Percentiles rank a stretch among this genome's conserved stretches.
Evolutionary conservation across 371 early-diverging fungal genomes (phyloP).

Genomic region (Nosema muscidifuracis): DNA sequence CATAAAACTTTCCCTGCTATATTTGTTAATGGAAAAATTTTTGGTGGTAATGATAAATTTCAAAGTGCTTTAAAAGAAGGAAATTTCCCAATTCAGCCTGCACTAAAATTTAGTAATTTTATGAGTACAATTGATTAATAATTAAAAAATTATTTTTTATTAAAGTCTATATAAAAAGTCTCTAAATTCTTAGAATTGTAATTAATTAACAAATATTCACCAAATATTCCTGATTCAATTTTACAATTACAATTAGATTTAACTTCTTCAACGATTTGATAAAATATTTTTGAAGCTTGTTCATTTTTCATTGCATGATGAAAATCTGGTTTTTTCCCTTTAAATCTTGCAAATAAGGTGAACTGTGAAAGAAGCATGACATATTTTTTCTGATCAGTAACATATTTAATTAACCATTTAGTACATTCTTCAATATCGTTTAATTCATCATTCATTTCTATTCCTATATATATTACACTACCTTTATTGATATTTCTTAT

Average conservation of each 20-base stretch:
- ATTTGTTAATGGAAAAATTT: neutral
- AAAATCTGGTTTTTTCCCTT: constrained; percentile 42
- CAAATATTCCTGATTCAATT: constrained; percentile 23
- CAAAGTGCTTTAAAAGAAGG: neutral
- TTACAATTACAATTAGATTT: neutral
- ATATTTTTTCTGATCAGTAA: neutral
- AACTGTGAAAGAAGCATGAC: constrained; percentile 43
- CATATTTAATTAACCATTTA: constrained; percentile 2
- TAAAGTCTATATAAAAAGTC: constrained; percentile 1
- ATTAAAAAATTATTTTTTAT: neutral
- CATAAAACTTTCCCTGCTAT: neutral
- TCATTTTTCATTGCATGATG: constrained; percentile 27
- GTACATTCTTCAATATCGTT: neutral
- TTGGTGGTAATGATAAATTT: neutral
- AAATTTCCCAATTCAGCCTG: neutral
- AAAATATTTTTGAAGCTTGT: constrained; percentile 16
- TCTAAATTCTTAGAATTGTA: neutral
- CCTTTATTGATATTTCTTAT: constrained; percentile 1
- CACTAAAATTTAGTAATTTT: neutral
- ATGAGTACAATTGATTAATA: too few species aligned
- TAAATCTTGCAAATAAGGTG: constrained; percentile 46
- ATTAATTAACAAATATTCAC: neutral
- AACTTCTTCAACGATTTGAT: neutral
- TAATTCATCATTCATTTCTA: neutral
- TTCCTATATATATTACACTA: constrained; percentile 6